Percentiles rank a stretch among this genome's conserved stretches.
Evolutionary conservation across 1,284 basidiomycete genomes (phyloP).

Genomic region (Pterulicium gracile): DNA sequence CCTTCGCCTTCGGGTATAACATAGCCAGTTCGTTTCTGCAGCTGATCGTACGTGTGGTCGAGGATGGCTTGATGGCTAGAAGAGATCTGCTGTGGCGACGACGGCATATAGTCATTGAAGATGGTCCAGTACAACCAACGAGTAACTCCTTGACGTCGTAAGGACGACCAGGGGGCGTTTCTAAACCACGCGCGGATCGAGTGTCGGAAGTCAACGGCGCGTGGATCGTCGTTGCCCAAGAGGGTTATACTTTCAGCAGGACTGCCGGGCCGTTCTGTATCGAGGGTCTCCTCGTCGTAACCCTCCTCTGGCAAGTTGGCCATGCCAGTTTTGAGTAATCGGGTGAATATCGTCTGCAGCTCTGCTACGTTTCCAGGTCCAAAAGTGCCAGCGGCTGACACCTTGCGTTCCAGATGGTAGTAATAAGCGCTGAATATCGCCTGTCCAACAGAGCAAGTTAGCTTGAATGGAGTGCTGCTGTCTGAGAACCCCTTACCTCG

Average conservation of each 20-base stretch:
- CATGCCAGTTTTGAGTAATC: slow-evolving; percentile 46
- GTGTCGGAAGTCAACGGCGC: slow-evolving; percentile 70
- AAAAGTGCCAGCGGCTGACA: slow-evolving; percentile 41
- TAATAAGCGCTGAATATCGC: slow-evolving; percentile 74
- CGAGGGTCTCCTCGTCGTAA: slow-evolving; percentile 44
- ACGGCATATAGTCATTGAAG: slow-evolving; percentile 54
- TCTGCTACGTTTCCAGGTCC: slow-evolving; percentile 37
- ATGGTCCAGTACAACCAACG: slow-evolving; percentile 83
- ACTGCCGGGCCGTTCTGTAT: slow-evolving; percentile 42
- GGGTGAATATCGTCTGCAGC: slow-evolving; percentile 48
- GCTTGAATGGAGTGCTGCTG: slow-evolving; percentile 1
- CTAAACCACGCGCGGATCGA: slow-evolving; percentile 67
- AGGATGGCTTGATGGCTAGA: slow-evolving; percentile 37
- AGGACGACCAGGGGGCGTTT: slow-evolving; percentile 62
- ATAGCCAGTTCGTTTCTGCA: slow-evolving; percentile 68
- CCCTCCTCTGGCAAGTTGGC: slow-evolving; percentile 39
- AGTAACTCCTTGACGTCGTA: slow-evolving; percentile 55
- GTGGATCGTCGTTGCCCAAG: slow-evolving; percentile 52
- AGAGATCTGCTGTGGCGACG: slow-evolving; percentile 32
- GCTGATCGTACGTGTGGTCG: slow-evolving; percentile 44
- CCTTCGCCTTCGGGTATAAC: slow-evolving; percentile 55
- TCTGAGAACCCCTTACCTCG: slow-evolving; percentile 46
- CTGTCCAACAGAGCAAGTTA: slow-evolving; percentile 29
- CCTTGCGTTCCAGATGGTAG: slow-evolving; percentile 37
- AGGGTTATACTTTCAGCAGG: slow-evolving; percentile 47